Conservation (phyloP, 345 rosid species). For the Boechera retrofracta region DNA sequence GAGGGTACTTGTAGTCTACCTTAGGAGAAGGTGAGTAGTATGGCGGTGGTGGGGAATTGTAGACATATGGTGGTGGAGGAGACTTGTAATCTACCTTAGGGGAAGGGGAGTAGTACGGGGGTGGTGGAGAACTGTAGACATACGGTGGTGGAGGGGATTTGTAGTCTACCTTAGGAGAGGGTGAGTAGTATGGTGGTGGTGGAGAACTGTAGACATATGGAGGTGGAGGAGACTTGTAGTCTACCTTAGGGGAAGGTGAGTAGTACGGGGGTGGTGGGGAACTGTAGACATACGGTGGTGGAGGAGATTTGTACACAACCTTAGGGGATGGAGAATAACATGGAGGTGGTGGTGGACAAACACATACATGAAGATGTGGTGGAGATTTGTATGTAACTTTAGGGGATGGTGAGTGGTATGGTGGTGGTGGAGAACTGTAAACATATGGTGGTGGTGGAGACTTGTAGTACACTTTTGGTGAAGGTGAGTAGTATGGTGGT, state of each 20-base stretch:
- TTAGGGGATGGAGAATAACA: background rate
- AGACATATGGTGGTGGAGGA: constrained; percentile 6
- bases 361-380: background rate
- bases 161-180: background rate
- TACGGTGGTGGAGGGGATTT: background rate
- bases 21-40: background rate
- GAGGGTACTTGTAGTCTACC: background rate
- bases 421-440: background rate
- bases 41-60: background rate
- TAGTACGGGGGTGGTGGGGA: background rate
- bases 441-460: background rate
- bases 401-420: background rate
- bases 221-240: background rate
- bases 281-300: background rate
- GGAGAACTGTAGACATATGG: constrained; percentile 2
- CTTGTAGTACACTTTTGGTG: background rate
- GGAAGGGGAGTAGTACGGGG: background rate
- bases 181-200: background rate
- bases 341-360: background rate
- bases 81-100: background rate
- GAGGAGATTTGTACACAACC: background rate
- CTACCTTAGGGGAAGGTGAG: background rate
- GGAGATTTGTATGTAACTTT: background rate
- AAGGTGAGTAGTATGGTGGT: background rate
- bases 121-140: background rate